Conservation (phyloP, 75 land plant genomes). For the Cryptomeria japonica region DNA sequence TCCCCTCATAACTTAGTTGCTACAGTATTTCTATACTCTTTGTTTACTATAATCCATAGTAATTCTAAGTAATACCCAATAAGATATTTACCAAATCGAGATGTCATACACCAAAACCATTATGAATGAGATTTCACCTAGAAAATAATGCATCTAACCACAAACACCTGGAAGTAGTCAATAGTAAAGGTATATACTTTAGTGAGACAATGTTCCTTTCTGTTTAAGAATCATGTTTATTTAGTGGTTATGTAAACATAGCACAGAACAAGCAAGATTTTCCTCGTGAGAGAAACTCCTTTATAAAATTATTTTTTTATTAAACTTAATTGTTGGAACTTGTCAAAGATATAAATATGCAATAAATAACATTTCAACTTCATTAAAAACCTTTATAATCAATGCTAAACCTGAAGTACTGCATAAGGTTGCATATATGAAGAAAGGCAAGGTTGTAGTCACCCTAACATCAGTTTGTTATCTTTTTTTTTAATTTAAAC, state of each 20-base stretch:
- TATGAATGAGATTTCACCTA: neutral
- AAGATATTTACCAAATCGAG: neutral
- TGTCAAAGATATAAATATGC: neutral
- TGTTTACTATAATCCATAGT: neutral
- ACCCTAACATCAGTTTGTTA: neutral
- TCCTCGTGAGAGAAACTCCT: neutral
- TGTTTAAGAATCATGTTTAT: neutral
- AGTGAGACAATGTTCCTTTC: neutral
- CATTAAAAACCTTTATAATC: neutral
- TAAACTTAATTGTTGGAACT: neutral
- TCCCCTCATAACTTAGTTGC: neutral
- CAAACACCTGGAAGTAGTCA: neutral
- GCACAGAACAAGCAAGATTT: neutral
- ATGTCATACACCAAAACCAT: neutral
- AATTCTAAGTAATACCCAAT: neutral
- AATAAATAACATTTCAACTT: neutral
- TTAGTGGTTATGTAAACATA: neutral
- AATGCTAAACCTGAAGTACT: neutral
- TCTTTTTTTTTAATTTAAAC: neutral
- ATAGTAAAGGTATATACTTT: neutral
- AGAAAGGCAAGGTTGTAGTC: neutral
- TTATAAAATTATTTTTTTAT: neutral
- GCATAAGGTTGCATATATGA: neutral
- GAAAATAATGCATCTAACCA: neutral
- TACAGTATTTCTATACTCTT: neutral